Percentiles rank a stretch among this genome's conserved stretches.
phyloP scores from a whole-genome alignment of 2,329 filamentous ascomycete genomes.

The Aspergillus novofumigatus region DNA sequence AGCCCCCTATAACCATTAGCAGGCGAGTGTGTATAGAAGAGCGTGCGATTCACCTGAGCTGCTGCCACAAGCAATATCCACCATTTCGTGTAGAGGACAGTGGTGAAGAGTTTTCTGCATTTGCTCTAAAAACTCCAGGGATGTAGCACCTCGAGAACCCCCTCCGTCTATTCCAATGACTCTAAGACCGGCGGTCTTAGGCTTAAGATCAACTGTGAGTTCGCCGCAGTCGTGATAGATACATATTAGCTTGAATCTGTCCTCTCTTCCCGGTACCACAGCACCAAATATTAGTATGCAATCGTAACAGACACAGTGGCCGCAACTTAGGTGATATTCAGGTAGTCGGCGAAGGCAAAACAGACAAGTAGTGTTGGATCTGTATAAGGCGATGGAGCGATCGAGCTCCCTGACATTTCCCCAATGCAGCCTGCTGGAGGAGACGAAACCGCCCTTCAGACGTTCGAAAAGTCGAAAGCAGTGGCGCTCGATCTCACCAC shows the following conservation, averaged over 20 bases:
- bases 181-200: conserved; percentile 6
- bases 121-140: conserved; percentile 5
- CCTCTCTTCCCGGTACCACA: neutral
- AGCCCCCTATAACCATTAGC: conserved; percentile 1
- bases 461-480: conserved; percentile 2
- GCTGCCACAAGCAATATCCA: conserved; percentile 7
- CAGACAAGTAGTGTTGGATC: conserved; percentile 5
- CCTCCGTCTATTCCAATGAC: conserved; percentile 6
- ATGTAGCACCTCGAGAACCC: conserved; percentile 5
- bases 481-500: conserved; percentile 5
- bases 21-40: neutral
- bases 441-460: conserved; percentile 4
- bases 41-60: conserved; percentile 1
- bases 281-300: conserved; percentile 3
- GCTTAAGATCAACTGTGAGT: conserved; percentile 6
- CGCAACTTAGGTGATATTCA: conserved; percentile 6
- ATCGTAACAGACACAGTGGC: conserved; percentile 4
- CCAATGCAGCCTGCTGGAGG: conserved; percentile 5
- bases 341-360: conserved; percentile 6
- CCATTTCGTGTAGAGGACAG: conserved; percentile 6
- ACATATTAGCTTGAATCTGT: neutral
- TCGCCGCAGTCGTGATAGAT: conserved; percentile 2
- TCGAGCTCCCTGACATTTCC: conserved; percentile 2
- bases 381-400: neutral
- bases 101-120: conserved; percentile 6